These are phyloP conservation scores for Flaveria ramosissima DNA, from an alignment of 129 eudicot genomes.

Conservation along the genomic window DNA sequence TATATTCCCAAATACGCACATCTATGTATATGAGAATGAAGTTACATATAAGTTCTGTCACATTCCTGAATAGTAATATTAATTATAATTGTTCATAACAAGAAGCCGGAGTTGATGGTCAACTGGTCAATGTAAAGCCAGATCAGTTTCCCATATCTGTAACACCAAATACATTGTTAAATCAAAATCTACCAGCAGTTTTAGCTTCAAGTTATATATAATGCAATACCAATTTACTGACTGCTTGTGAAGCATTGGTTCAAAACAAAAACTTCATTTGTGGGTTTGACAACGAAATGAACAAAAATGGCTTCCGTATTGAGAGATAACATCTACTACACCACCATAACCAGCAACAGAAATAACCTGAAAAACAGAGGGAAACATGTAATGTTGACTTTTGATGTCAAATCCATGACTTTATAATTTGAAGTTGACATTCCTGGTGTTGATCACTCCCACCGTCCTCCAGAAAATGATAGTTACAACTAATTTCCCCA, in stretches of 20 bases:
- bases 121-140: background rate
- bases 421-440: background rate
- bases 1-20: too few relatives aligned
- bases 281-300: conserved; percentile 54
- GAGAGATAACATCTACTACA: conserved; percentile 82
- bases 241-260: background rate
- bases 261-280: conserved; percentile 18
- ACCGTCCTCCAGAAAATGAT: background rate
- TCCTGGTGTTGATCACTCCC: background rate
- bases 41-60: background rate
- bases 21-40: background rate
- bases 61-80: too few relatives aligned
- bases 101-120: background rate
- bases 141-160: background rate
- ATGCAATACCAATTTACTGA: background rate
- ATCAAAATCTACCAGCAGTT: conserved; percentile 11
- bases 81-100: background rate
- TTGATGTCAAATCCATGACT: conserved; percentile 5
- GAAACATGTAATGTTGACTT: background rate
- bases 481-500: background rate
- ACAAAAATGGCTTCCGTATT: conserved; percentile 86
- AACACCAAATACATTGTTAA: conserved; percentile 4
- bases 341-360: conserved; percentile 91
- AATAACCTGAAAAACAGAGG: conserved; percentile 51
- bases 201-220: background rate